Evolutionary conservation across 2,329 filamentous ascomycete genomes (phyloP).

Genomic region (Fusarium hainanense): DNA sequence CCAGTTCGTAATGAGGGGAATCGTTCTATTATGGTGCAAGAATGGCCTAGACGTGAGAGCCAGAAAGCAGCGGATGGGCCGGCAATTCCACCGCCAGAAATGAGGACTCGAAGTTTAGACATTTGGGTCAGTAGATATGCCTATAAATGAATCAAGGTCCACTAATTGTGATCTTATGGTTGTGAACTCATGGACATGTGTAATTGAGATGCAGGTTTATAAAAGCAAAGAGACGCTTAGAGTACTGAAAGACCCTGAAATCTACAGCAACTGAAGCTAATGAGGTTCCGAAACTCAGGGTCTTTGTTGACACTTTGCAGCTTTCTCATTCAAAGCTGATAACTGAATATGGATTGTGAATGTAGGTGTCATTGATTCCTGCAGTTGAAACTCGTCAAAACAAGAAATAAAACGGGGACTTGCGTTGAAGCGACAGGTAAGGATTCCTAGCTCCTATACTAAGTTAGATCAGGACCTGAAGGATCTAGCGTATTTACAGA

Average conservation of each 20-base stretch:
- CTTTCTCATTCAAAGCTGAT: neutral
- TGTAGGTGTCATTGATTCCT: slow-evolving; percentile 28
- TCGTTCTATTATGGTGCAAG: slow-evolving; percentile 59
- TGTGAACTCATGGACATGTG: neutral
- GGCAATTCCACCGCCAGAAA: slow-evolving; percentile 59
- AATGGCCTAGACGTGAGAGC: slow-evolving; percentile 52
- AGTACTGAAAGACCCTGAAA: neutral
- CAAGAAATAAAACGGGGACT: slow-evolving; percentile 6
- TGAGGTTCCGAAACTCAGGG: neutral
- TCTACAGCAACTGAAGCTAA: neutral
- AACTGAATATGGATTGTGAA: neutral
- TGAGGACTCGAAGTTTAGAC: slow-evolving; percentile 57
- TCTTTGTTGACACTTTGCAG: neutral
- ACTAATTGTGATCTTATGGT: neutral
- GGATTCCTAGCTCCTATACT: neutral
- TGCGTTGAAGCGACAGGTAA: neutral
- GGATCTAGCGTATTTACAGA: neutral
- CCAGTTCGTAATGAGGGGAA: slow-evolving; percentile 50
- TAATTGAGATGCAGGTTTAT: neutral
- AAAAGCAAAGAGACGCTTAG: neutral
- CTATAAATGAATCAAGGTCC: neutral
- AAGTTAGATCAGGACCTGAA: neutral
- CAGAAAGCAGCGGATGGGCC: slow-evolving; percentile 57
- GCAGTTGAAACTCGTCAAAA: neutral
- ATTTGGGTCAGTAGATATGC: neutral